These are phyloP conservation scores for Cladosporium austrohemisphaericum DNA, from an alignment of 2,329 filamentous ascomycete genomes.

Conservation along the genomic window DNA sequence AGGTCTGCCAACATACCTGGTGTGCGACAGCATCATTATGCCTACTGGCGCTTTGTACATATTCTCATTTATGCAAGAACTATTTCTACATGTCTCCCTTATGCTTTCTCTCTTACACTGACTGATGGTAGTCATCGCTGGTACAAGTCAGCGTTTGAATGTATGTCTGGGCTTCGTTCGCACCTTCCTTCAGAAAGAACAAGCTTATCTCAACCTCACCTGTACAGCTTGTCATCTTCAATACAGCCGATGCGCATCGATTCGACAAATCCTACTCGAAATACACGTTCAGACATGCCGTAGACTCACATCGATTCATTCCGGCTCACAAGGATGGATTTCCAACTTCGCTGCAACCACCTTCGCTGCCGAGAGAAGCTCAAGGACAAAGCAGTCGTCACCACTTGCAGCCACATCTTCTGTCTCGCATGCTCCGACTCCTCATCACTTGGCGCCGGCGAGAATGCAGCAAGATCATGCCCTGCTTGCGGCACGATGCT, in stretches of 20 bases:
- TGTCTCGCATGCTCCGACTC: slow-evolving; percentile 69
- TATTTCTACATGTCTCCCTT: neutral
- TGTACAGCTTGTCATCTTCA: neutral
- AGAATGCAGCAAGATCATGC: slow-evolving; percentile 57
- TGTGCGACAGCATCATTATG: too few species aligned
- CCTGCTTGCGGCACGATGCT: slow-evolving; percentile 72
- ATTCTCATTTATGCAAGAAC: too few species aligned
- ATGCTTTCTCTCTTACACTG: too few species aligned
- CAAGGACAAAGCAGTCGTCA: slow-evolving; percentile 71
- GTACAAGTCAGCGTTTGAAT: too few species aligned
- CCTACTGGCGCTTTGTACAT: slow-evolving; percentile 1
- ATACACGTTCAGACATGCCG: neutral
- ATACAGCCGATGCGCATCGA: too few species aligned
- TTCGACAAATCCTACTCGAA: neutral
- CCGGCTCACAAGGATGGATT: slow-evolving; percentile 59
- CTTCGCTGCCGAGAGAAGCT: slow-evolving; percentile 71
- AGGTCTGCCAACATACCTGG: too few species aligned
- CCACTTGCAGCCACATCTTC: slow-evolving; percentile 90
- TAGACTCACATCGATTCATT: neutral
- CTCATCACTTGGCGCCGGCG: slow-evolving; percentile 56
- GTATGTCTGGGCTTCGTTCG: neutral
- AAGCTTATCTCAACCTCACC: slow-evolving; percentile 12
- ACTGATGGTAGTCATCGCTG: too few species aligned
- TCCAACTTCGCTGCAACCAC: slow-evolving; percentile 72
- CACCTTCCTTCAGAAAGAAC: neutral